phyloP scores from a whole-genome alignment of 352 stramenopile genomes.

The Globisporangium solare region DNA sequence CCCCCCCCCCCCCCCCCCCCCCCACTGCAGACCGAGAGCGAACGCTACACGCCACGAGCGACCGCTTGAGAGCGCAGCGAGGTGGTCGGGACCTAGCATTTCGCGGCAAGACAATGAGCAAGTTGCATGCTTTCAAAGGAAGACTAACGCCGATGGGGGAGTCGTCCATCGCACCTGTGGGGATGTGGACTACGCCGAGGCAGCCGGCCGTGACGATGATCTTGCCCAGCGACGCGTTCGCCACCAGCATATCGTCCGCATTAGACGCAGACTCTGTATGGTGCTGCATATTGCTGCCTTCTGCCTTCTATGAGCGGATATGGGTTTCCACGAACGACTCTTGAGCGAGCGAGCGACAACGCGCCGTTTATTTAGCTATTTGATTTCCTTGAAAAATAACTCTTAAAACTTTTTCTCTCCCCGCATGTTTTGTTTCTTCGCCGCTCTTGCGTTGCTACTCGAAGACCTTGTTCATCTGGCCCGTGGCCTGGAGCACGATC shows the following conservation, averaged over 20 bases:
- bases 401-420: no score
- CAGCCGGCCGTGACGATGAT: slow-evolving; percentile 31
- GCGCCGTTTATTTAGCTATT: no score
- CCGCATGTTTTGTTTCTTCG: no score
- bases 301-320: neutral
- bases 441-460: slow-evolving; percentile 26
- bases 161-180: slow-evolving; percentile 29
- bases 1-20: no score
- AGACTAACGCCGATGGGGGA: neutral
- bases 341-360: no score
- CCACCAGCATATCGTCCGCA: slow-evolving; percentile 5
- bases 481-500: slow-evolving; percentile 67
- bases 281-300: neutral
- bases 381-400: no score
- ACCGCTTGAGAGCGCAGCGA: slow-evolving; percentile 80
- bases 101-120: neutral
- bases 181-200: slow-evolving; percentile 48
- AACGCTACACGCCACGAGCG: slow-evolving; percentile 60
- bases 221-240: slow-evolving; percentile 24
- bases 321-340: no score
- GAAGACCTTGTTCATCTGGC: slow-evolving; percentile 69
- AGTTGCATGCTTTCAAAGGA: neutral
- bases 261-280: neutral
- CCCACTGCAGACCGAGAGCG: slow-evolving; percentile 82
- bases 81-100: slow-evolving; percentile 73